Evolutionary conservation across 2,329 filamentous ascomycete genomes (phyloP).

Genomic region (Aspergillus niger): DNA sequence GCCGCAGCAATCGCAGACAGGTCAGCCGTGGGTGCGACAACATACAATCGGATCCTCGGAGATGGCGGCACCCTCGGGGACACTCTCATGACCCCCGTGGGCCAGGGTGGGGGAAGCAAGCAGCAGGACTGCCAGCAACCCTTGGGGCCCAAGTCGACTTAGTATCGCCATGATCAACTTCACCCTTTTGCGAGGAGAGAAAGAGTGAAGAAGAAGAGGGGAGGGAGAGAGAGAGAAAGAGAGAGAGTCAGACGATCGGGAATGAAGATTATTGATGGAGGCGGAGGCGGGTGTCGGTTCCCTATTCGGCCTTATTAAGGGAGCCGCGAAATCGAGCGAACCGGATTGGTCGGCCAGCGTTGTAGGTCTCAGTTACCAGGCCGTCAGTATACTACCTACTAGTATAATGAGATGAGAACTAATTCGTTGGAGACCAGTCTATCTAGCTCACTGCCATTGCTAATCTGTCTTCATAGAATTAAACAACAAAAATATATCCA

Average conservation of each 20-base stretch:
- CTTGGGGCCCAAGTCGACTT: conserved; percentile 19
- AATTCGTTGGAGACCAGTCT: not conserved
- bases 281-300: not conserved
- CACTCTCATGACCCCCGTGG: conserved; percentile 59
- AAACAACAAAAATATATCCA: not conserved
- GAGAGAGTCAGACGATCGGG: not conserved
- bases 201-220: not conserved
- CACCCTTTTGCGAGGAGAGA: conserved; percentile 5
- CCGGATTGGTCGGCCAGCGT: not conserved
- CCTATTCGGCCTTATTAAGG: not conserved
- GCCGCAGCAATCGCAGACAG: not conserved
- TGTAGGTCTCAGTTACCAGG: not conserved
- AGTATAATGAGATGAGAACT: conserved; percentile 12
- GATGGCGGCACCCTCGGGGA: conserved; percentile 69
- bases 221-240: not conserved
- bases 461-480: not conserved
- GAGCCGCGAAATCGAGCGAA: not conserved
- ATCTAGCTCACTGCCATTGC: not conserved
- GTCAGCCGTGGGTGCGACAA: conserved; percentile 17
- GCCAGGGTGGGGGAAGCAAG: conserved; percentile 38
- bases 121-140: conserved; percentile 30
- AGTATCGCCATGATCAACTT: conserved; percentile 16
- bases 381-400: too few relatives aligned
- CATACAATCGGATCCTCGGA: conserved; percentile 74
- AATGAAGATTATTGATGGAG: not conserved